These are phyloP conservation scores for Cronartium ribicola DNA, from an alignment of 1,284 basidiomycete species.

Conservation along the genomic window DNA sequence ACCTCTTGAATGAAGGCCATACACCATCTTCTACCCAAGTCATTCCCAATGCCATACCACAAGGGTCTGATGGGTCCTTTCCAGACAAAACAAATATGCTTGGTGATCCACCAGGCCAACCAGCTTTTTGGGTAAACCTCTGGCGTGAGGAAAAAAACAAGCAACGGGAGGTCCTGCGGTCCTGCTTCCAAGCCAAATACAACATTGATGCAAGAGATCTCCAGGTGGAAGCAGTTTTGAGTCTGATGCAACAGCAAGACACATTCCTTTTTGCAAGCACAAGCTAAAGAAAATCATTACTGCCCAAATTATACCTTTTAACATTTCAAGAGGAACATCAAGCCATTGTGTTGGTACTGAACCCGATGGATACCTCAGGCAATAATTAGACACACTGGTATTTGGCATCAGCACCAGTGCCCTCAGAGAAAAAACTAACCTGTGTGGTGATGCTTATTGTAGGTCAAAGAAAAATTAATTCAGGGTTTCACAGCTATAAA, in stretches of 20 bases:
- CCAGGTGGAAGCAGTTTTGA: background rate
- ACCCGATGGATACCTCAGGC: background rate
- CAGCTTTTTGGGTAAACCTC: too few species aligned
- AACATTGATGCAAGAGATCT: background rate
- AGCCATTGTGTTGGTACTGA: background rate
- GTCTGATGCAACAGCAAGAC: background rate
- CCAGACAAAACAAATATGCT: too few species aligned
- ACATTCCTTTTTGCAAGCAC: background rate
- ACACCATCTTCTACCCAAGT: too few species aligned
- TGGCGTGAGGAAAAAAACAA: too few species aligned
- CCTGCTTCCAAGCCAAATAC: too few species aligned
- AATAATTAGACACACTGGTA: background rate
- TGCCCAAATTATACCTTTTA: background rate
- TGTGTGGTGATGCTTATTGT: background rate
- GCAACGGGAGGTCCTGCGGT: too few species aligned
- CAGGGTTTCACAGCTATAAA: background rate
- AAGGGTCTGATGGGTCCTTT: too few species aligned
- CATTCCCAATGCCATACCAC: too few species aligned
- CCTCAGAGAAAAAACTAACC: background rate
- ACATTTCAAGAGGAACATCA: background rate
- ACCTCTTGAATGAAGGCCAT: too few species aligned
- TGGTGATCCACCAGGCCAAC: too few species aligned
- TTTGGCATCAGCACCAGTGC: background rate
- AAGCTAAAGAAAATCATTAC: background rate
- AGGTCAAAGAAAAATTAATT: background rate